Percentiles rank a stretch among this genome's conserved stretches.
phyloP scores from a whole-genome alignment of 306 rosid genomes.

The Quercus glauca region DNA sequence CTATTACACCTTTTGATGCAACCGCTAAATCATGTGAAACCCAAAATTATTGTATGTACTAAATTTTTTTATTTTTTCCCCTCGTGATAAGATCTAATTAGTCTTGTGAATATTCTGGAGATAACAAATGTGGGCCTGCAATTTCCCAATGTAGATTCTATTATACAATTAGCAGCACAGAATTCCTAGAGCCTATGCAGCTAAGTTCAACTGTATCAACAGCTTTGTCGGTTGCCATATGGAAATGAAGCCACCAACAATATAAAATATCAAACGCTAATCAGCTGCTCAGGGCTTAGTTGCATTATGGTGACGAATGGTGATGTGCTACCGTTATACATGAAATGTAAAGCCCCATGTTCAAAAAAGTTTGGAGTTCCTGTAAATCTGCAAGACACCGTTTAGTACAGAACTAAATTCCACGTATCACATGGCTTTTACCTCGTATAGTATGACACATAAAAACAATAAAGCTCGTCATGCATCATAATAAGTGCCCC shows the following conservation, averaged over 20 bases:
- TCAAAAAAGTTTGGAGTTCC: background rate
- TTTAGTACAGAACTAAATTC: background rate
- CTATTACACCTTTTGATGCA: conserved; percentile 23
- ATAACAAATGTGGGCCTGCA: background rate
- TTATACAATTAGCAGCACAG: background rate
- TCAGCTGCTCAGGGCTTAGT: background rate
- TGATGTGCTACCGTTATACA: background rate
- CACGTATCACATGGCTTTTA: no score
- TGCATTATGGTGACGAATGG: background rate
- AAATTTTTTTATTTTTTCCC: background rate
- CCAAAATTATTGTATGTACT: conserved; percentile 1
- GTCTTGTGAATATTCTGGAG: conserved; percentile 11
- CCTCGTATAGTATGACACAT: background rate
- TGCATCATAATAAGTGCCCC: background rate
- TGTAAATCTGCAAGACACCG: background rate
- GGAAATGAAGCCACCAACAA: background rate
- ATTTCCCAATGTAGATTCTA: background rate
- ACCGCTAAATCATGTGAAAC: conserved; percentile 14
- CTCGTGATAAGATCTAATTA: background rate
- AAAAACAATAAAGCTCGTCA: background rate
- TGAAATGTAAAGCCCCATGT: background rate
- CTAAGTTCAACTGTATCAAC: background rate
- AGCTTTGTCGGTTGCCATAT: background rate
- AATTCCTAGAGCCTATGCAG: background rate
- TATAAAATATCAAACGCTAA: background rate